A percentile compares a stretch with the other conserved stretches of the same genome.
Evolutionary conservation across 805 yeast species (phyloP).

Genomic region (Myxozyma lipomycoides): DNA sequence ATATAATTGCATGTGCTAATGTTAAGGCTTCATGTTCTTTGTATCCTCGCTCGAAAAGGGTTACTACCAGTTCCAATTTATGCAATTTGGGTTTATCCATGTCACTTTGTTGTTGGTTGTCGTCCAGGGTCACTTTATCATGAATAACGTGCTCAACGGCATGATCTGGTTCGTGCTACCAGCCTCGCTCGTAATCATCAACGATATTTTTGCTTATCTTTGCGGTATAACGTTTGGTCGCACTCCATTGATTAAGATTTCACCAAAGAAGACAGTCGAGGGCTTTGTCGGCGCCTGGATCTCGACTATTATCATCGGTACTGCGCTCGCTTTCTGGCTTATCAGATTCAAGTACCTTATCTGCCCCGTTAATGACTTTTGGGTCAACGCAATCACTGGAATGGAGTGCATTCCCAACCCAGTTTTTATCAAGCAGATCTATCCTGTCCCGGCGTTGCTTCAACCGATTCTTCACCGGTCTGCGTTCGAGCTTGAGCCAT

Average conservation of each 20-base stretch:
- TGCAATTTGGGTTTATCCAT: conserved; percentile 88
- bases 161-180: conserved; percentile 93
- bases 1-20: not conserved
- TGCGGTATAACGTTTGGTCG: conserved; percentile 96
- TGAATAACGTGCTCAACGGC: conserved; percentile 85
- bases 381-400: conserved; percentile 43
- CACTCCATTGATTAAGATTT: conserved; percentile 85
- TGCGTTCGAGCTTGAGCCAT: conserved; percentile 52
- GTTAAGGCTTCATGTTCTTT: conserved; percentile 74
- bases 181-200: conserved; percentile 82
- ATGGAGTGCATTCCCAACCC: conserved; percentile 80
- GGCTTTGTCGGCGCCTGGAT: conserved; percentile 98
- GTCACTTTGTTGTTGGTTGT: conserved; percentile 88
- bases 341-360: conserved; percentile 69
- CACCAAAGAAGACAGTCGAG: conserved; percentile 96
- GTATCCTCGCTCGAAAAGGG: conserved; percentile 87
- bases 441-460: conserved; percentile 65
- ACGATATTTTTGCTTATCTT: conserved; percentile 92
- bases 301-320: conserved; percentile 75
- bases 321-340: conserved; percentile 59
- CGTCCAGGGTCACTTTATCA: conserved; percentile 89
- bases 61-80: conserved; percentile 84
- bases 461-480: conserved; percentile 43
- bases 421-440: conserved; percentile 77
- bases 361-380: conserved; percentile 53